Percentiles rank a stretch among this genome's conserved stretches.
Conservation (phyloP, 2,329 filamentous ascomycete genomes). For the Eutypa lata region DNA sequence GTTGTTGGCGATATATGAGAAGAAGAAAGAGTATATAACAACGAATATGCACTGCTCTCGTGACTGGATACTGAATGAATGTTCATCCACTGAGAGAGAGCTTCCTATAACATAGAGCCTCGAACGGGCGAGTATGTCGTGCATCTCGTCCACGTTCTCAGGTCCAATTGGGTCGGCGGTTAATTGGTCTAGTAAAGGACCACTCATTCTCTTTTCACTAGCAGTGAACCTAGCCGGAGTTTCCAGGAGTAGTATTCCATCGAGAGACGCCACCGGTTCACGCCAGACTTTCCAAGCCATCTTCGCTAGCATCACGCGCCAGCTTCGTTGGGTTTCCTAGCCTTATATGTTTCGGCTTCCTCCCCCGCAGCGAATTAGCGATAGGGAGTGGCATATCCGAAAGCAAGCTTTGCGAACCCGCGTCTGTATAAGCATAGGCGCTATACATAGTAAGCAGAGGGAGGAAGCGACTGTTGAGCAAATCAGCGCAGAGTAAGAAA, state of each 20-base stretch:
- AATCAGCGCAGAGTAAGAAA: neutral
- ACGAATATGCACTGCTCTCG: neutral
- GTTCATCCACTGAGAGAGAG: too few species aligned
- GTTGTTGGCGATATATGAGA: too few species aligned
- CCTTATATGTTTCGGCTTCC: neutral
- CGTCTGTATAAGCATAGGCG: neutral
- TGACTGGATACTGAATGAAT: neutral
- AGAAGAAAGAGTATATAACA: too few species aligned
- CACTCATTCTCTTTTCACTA: neutral
- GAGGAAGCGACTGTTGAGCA: neutral
- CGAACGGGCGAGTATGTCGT: neutral
- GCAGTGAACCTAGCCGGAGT: too few species aligned
- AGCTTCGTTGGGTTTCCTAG: neutral
- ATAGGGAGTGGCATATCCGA: neutral
- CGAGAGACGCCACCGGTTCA: neutral
- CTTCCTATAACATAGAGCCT: neutral
- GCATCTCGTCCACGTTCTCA: constrained; percentile 1
- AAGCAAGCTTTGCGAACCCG: neutral
- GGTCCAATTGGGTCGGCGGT: neutral
- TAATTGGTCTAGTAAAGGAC: neutral
- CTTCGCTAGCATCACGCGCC: neutral
- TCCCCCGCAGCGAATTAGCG: neutral
- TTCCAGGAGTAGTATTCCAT: constrained; percentile 1
- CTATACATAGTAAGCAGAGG: neutral
- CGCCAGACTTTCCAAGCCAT: neutral